Evolutionary conservation across 2,329 filamentous ascomycete species (phyloP).

Genomic region (Colletotrichum godetiae): DNA sequence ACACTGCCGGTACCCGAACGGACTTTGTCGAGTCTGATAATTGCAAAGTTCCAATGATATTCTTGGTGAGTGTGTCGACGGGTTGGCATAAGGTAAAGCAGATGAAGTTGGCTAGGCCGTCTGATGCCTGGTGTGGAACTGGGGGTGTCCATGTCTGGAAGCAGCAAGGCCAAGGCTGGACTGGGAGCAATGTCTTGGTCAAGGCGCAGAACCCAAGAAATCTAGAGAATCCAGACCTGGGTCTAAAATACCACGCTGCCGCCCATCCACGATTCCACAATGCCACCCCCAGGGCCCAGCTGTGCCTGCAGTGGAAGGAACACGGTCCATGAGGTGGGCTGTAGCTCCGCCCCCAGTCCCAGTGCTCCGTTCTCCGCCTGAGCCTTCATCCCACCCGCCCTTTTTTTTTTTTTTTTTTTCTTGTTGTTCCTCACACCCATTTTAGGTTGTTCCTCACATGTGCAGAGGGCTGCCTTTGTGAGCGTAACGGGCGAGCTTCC

Average conservation of each 20-base stretch:
- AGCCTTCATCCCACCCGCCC: not conserved
- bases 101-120: not conserved
- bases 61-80: no score
- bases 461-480: no score
- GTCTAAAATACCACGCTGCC: conserved; percentile 24
- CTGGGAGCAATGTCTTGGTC: not conserved
- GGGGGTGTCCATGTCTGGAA: not conserved
- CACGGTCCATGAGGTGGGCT: not conserved
- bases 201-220: not conserved
- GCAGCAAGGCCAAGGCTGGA: not conserved
- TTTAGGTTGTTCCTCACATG: no score
- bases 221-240: conserved; percentile 26
- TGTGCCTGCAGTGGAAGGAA: not conserved
- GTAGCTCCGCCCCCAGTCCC: not conserved
- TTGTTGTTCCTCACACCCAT: not conserved
- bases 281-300: not conserved
- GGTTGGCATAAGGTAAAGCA: not conserved
- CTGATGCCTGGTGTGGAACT: not conserved
- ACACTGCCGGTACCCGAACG: not conserved
- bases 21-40: no score
- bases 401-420: no score
- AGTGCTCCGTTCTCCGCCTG: not conserved
- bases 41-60: not conserved
- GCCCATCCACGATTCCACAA: not conserved
- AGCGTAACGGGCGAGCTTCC: no score